Percentiles rank a stretch among this genome's conserved stretches.
Evolutionary conservation across 2,329 filamentous ascomycete genomes (phyloP).

Genomic region (Cladosporium colombiae): DNA sequence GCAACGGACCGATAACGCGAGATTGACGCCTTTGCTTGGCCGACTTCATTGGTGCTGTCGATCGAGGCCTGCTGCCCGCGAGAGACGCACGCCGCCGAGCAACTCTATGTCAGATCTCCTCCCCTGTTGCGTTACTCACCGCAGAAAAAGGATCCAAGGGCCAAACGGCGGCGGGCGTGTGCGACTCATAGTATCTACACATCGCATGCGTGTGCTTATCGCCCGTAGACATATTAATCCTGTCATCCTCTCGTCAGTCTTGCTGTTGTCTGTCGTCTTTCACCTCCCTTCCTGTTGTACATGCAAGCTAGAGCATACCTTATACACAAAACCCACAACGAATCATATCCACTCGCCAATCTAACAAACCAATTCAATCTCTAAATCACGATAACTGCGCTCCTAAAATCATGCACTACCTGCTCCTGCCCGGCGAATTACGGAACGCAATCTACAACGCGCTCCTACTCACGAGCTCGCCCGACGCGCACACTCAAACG

Average conservation of each 20-base stretch:
- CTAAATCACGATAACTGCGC: background rate
- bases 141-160: background rate
- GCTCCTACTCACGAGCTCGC: background rate
- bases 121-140: slow-evolving; percentile 12
- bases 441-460: slow-evolving; percentile 17
- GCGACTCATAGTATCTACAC: slow-evolving; percentile 12
- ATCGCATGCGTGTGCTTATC: slow-evolving; percentile 9
- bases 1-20: slow-evolving; percentile 7
- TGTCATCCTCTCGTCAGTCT: background rate
- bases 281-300: background rate
- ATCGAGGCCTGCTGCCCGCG: background rate
- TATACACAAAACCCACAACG: background rate
- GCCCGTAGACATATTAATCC: slow-evolving; percentile 1
- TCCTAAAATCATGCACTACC: slow-evolving; percentile 11
- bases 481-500: slow-evolving; percentile 2
- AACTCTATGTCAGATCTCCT: slow-evolving; percentile 15
- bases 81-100: slow-evolving; percentile 3
- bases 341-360: background rate
- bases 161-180: background rate
- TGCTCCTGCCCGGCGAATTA: slow-evolving; percentile 14
- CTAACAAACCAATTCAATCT: background rate
- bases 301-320: background rate
- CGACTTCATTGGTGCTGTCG: background rate
- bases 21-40: slow-evolving; percentile 5
- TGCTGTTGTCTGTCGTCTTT: background rate